Evolutionary conservation across 2,329 filamentous ascomycete species (phyloP).

Genomic region (Xylaria sp.): DNA sequence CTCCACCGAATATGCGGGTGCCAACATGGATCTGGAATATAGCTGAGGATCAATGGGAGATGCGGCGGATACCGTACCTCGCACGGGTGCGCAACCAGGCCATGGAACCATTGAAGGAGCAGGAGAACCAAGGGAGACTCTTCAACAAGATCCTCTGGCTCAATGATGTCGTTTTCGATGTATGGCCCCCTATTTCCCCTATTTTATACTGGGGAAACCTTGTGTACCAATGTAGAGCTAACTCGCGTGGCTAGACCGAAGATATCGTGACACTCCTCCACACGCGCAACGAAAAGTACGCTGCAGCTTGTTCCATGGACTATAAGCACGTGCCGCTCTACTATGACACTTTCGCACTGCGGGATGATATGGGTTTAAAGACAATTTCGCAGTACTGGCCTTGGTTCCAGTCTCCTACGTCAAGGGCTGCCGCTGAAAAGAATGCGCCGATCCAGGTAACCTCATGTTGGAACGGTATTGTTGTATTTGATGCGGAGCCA

Average conservation of each 20-base stretch:
- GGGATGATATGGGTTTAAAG: slow-evolving; percentile 65
- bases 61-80: slow-evolving; percentile 76
- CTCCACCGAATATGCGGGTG: slow-evolving; percentile 51
- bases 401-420: slow-evolving; percentile 62
- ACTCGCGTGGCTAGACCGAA: slow-evolving; percentile 44
- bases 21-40: slow-evolving; percentile 71
- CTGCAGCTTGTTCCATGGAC: slow-evolving; percentile 70
- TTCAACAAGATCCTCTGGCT: slow-evolving; percentile 70
- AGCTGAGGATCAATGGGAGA: slow-evolving; percentile 61
- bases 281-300: slow-evolving; percentile 66
- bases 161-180: slow-evolving; percentile 70
- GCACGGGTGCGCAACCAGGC: slow-evolving; percentile 71
- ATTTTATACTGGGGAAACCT: slow-evolving; percentile 34
- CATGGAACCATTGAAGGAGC: slow-evolving; percentile 66
- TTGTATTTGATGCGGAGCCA: slow-evolving; percentile 57
- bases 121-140: slow-evolving; percentile 59
- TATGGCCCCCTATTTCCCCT: slow-evolving; percentile 48
- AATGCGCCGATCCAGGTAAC: slow-evolving; percentile 66
- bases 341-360: slow-evolving; percentile 71
- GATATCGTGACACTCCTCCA: slow-evolving; percentile 65
- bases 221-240: slow-evolving; percentile 27
- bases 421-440: slow-evolving; percentile 59
- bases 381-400: slow-evolving; percentile 66
- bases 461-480: slow-evolving; percentile 77
- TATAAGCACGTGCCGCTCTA: slow-evolving; percentile 64